Conservation (phyloP, 1,284 basidiomycete species). For the Singerocomus rubriflavus region DNA sequence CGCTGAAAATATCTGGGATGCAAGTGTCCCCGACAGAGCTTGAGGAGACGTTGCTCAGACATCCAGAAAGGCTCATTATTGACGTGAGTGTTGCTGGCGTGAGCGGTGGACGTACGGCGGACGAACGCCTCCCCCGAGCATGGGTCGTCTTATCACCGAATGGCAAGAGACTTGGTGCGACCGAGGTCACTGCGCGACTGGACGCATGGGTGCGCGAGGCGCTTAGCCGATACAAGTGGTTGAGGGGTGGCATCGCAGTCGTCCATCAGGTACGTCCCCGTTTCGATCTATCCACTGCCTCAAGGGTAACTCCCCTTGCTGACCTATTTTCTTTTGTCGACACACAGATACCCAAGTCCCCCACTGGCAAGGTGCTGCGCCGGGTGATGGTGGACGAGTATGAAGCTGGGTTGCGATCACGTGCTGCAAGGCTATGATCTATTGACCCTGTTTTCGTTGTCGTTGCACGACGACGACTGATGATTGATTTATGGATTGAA, state of each 20-base stretch:
- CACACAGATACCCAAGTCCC: constrained; percentile 62
- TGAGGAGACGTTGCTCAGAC: constrained; percentile 55
- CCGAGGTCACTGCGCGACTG: constrained; percentile 44
- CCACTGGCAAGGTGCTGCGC: constrained; percentile 65
- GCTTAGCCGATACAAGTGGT: constrained; percentile 69
- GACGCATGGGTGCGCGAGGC: constrained; percentile 58
- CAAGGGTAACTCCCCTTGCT: too few relatives aligned
- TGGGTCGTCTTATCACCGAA: constrained; percentile 64
- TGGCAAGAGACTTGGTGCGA: constrained; percentile 47
- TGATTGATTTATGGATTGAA: too few relatives aligned
- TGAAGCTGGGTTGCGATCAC: constrained; percentile 34
- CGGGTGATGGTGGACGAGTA: constrained; percentile 56
- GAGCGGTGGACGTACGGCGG: constrained; percentile 57
- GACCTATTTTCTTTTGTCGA: too few relatives aligned
- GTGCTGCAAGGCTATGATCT: constrained; percentile 19
- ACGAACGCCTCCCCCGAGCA: constrained; percentile 68
- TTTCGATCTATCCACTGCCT: too few relatives aligned
- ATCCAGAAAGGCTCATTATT: constrained; percentile 54
- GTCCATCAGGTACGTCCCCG: constrained; percentile 49
- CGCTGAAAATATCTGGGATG: constrained; percentile 66
- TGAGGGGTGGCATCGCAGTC: constrained; percentile 66
- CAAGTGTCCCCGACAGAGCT: constrained; percentile 77
- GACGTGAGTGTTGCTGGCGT: constrained; percentile 72
- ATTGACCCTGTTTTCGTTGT: background rate
- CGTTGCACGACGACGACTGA: background rate